phyloP scores from a whole-genome alignment of 768 basidiomycete species.

The Tricholoma flavovirens region DNA sequence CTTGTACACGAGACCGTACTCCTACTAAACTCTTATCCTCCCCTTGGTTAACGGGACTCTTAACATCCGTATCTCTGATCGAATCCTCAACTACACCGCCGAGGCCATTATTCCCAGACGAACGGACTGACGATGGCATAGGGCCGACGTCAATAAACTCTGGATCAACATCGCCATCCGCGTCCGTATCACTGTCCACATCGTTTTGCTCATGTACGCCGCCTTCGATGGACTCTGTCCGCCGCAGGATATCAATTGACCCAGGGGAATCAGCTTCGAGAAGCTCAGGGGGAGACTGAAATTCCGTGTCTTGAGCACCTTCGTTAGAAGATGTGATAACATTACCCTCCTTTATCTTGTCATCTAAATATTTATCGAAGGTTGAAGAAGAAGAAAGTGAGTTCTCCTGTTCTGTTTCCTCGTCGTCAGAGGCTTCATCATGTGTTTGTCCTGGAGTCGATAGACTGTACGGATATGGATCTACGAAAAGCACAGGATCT shows the following conservation, averaged over 20 bases:
- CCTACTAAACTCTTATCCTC: background rate
- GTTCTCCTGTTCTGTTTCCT: slow-evolving; percentile 19
- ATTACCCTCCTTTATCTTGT: slow-evolving; percentile 5
- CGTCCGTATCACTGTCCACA: slow-evolving; percentile 24
- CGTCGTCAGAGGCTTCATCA: slow-evolving; percentile 19
- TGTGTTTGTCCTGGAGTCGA: slow-evolving; percentile 30
- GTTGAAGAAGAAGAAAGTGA: slow-evolving; percentile 28
- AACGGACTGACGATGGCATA: background rate
- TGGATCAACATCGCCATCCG: slow-evolving; percentile 32
- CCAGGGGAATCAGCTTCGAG: background rate
- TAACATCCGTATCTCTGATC: background rate
- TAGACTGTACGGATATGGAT: slow-evolving; percentile 44
- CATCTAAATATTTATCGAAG: slow-evolving; percentile 17
- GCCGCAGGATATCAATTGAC: background rate
- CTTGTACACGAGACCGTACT: background rate
- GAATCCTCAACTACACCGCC: background rate
- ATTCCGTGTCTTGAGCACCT: background rate
- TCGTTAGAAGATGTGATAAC: background rate
- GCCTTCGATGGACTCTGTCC: background rate
- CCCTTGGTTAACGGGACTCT: background rate
- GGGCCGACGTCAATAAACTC: slow-evolving; percentile 20
- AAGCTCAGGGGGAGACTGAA: background rate
- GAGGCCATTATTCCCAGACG: background rate
- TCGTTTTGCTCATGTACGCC: background rate
- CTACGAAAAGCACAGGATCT: slow-evolving; percentile 29